Evolutionary conservation across 768 basidiomycete species (phyloP), one percentile per base, ranked within the genome.

Genomic region (Psilocybe cubensis): DNA sequence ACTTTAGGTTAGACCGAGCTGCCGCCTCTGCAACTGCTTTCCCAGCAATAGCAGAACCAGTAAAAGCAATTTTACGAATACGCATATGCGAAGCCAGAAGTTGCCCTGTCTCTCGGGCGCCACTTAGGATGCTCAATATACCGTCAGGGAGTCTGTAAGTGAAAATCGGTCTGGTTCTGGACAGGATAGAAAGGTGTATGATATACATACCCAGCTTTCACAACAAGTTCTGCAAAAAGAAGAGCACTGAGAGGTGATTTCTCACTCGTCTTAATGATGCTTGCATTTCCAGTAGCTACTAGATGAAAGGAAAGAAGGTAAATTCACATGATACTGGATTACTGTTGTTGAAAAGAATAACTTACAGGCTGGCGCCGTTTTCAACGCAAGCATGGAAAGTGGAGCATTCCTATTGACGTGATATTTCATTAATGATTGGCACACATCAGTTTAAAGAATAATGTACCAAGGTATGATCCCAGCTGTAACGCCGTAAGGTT

Each of bases 11-110:
- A 35, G 81, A 82, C 63, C 83, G 77, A 0, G 88, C 79, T 1
- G 91, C 82, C 3, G 88, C 87, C 61, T 87, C 80, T 74, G 88
- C 72, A 68, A 92, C 79, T 58, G 79, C 81, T 40, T 87, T 82
- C 5, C 91, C 92, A 29, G 83, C 81, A 41, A 84, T 70, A 9
- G 88, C 88, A 44, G 84, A 85, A 2, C 91, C 90, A 2, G 91
- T 92, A 73, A 92, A 91, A 0, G 89, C 84, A 27, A 91, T 72
- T 69, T 91, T 91, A 47, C 82, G 79, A 60, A 92, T 86, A 9
- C 72, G 71, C 63, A 76, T 77, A 72, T 92, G 89, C 35, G 78
- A 75, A 6, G 82, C 67, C 57, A 92, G 85, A n/a, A 89, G 87
- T 24, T 82, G 68, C 0, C 91, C 91, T n/a, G 81, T 84, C 27